Conservation (phyloP, 768 basidiomycete species). For the Imleria badia region DNA sequence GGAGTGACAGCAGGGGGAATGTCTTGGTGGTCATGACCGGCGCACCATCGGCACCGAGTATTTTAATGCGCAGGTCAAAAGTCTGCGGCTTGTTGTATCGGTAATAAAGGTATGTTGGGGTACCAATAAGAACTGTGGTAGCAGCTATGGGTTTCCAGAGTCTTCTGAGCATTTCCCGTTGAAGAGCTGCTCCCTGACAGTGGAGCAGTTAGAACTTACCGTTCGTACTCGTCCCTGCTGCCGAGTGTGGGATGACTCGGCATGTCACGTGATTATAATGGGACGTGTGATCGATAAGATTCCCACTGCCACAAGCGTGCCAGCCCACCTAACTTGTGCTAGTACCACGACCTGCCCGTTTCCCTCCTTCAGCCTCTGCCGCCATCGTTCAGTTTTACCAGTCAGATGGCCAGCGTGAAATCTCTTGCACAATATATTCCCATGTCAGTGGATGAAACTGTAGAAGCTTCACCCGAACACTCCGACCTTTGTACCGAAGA, state of each 20-base stretch:
- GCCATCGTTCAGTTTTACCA: not conserved
- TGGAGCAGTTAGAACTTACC: not conserved
- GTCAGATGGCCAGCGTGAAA: conserved; percentile 19
- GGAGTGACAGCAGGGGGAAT: conserved; percentile 56
- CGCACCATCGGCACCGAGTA: conserved; percentile 58
- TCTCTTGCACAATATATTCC: conserved; percentile 1
- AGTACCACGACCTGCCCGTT: conserved; percentile 27
- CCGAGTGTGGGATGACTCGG: not conserved
- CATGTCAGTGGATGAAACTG: conserved; percentile 2
- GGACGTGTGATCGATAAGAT: conserved; percentile 17
- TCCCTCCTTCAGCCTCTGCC: conserved; percentile 1
- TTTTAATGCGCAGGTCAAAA: conserved; percentile 59
- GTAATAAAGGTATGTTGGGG: conserved; percentile 62
- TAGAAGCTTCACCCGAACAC: not conserved
- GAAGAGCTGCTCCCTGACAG: not conserved
- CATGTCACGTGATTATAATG: conserved; percentile 21
- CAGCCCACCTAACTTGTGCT: conserved; percentile 17
- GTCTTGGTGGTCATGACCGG: conserved; percentile 50
- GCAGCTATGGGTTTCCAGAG: conserved; percentile 70
- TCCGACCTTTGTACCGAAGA: not conserved
- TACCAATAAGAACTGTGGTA: conserved; percentile 50
- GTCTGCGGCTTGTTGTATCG: conserved; percentile 44
- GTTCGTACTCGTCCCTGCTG: not conserved
- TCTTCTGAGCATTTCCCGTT: conserved; percentile 52
- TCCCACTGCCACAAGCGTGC: conserved; percentile 23